These are phyloP conservation scores for Pseudisothecium myosuroides DNA, from an alignment of 225 moss, liverwort and hornwort genomes.

Conservation along the genomic window DNA sequence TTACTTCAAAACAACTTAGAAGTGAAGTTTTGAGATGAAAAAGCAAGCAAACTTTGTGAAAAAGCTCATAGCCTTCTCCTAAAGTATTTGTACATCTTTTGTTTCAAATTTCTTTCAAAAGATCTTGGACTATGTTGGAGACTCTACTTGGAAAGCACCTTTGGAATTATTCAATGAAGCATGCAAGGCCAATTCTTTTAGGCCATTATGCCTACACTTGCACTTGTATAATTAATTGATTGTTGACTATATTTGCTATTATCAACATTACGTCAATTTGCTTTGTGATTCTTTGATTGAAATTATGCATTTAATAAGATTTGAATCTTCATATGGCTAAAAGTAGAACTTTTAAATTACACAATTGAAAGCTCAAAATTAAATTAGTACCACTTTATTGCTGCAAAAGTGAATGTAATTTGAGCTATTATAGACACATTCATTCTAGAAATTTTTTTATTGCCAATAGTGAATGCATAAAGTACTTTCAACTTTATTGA, in stretches of 20 bases:
- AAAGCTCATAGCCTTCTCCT: not conserved
- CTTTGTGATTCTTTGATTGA: not conserved
- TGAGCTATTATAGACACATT: not conserved
- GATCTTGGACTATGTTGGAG: not conserved
- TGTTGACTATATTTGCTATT: not conserved
- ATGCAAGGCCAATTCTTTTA: not conserved
- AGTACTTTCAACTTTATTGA: not conserved
- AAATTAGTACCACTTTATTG: not conserved
- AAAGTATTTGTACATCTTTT: not conserved
- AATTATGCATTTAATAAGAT: not conserved
- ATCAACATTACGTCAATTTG: not conserved
- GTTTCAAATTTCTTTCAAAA: not conserved
- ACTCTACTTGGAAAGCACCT: not conserved
- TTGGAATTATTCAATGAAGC: not conserved
- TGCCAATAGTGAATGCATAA: too few species aligned
- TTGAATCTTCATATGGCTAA: not conserved
- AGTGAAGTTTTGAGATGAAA: not conserved
- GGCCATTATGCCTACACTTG: not conserved
- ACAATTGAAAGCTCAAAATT: not conserved
- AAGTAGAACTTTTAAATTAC: not conserved
- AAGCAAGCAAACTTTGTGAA: not conserved
- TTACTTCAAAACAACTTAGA: not conserved
- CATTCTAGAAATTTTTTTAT: too few species aligned
- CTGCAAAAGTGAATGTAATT: not conserved
- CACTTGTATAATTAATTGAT: not conserved